Percentiles rank a stretch among this genome's conserved stretches.
Evolutionary conservation across 2,329 filamentous ascomycete species (phyloP).

Genomic region (Colletotrichum truncatum): DNA sequence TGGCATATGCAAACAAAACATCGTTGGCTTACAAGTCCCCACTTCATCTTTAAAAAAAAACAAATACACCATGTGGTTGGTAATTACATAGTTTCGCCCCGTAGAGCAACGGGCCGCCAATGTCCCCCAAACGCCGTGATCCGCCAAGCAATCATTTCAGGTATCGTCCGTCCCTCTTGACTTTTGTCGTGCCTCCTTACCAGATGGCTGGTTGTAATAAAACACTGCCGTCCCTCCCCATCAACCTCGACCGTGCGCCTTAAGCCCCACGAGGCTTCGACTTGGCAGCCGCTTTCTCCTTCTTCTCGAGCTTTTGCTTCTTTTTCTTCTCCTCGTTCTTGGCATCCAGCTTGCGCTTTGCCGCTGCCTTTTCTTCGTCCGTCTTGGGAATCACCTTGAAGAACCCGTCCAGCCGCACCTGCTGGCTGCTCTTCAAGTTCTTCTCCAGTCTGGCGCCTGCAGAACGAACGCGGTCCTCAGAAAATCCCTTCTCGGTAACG

Average conservation of each 20-base stretch:
- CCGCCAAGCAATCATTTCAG: background rate
- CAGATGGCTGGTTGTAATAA: background rate
- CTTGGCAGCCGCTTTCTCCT: constrained; percentile 93
- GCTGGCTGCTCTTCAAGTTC: constrained; percentile 90
- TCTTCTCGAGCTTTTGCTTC: constrained; percentile 92
- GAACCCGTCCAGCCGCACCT: constrained; percentile 92
- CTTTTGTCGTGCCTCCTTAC: background rate
- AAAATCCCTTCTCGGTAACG: constrained; percentile 95
- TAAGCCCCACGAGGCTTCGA: constrained; percentile 78
- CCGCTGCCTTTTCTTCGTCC: constrained; percentile 80
- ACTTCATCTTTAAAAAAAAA: background rate
- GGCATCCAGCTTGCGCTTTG: constrained; percentile 95
- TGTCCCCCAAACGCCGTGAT: background rate
- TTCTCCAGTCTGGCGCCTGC: constrained; percentile 85
- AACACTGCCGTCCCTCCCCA: no score
- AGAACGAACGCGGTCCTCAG: constrained; percentile 87
- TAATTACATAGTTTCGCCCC: background rate
- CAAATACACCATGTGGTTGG: background rate
- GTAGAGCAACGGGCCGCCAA: background rate
- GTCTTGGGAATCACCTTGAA: constrained; percentile 94
- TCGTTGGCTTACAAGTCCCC: background rate
- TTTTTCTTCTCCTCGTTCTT: constrained; percentile 94
- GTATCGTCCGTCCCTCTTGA: background rate
- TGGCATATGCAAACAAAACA: background rate
- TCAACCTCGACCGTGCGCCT: no score